Conservation (phyloP, 495 filamentous ascomycete genomes). For the Aspergillus steynii region DNA sequence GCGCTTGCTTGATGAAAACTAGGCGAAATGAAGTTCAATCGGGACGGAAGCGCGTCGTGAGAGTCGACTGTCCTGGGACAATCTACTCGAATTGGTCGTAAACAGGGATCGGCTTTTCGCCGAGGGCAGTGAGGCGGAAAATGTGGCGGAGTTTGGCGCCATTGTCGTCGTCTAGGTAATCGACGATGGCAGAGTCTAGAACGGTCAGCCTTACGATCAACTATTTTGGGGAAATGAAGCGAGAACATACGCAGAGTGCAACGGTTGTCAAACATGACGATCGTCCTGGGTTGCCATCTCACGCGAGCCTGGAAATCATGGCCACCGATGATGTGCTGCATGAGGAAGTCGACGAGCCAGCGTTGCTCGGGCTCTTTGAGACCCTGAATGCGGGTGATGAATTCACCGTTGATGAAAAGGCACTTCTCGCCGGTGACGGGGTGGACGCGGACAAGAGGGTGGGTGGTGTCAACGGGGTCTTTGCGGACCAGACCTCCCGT, state of each 20-base stretch:
- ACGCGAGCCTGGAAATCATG: slow-evolving; percentile 89
- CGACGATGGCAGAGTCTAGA: slow-evolving; percentile 53
- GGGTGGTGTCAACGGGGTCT: slow-evolving; percentile 65
- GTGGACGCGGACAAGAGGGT: slow-evolving; percentile 74
- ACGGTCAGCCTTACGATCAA: not conserved
- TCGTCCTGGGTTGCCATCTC: slow-evolving; percentile 77
- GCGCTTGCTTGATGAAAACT: not conserved
- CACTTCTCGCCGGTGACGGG: slow-evolving; percentile 80
- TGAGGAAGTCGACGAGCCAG: slow-evolving; percentile 78
- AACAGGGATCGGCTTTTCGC: slow-evolving; percentile 53
- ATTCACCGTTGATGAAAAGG: slow-evolving; percentile 78
- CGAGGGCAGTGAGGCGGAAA: slow-evolving; percentile 53
- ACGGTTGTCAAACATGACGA: slow-evolving; percentile 83
- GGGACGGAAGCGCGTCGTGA: not conserved
- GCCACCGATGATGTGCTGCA: slow-evolving; percentile 78
- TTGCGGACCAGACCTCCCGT: slow-evolving; percentile 67
- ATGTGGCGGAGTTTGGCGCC: slow-evolving; percentile 51
- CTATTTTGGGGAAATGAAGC: not conserved
- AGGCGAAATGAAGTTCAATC: not conserved
- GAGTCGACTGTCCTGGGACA: too few relatives aligned
- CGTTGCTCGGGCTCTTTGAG: slow-evolving; percentile 61
- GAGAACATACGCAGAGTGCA: slow-evolving; percentile 53
- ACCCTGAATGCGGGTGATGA: slow-evolving; percentile 74
- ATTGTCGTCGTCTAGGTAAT: slow-evolving; percentile 51
- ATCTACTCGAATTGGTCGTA: slow-evolving; percentile 42